Percentiles rank a stretch among this genome's conserved stretches.
Evolutionary conservation across 164 flowering plant species (phyloP).

Genomic region (Magnolia sinica): DNA sequence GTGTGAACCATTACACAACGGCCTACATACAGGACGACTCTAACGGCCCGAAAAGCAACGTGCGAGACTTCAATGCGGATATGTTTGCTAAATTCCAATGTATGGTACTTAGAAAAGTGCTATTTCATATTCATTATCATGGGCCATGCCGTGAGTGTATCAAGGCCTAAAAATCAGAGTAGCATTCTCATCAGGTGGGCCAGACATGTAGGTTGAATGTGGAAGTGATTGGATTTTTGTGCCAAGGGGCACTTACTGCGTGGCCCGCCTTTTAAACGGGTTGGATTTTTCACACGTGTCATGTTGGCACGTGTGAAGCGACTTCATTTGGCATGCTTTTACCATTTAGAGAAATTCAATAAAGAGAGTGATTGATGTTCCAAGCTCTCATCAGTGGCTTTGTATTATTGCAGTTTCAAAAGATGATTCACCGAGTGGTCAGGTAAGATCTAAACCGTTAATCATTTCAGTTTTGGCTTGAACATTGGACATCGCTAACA

Average conservation of each 20-base stretch:
- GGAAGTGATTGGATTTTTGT: constrained; percentile 8
- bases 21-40: constrained; percentile 13
- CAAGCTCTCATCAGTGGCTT: background rate
- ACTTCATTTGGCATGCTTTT: no score
- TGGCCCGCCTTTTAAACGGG: no score
- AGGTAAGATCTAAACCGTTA: constrained; percentile 5
- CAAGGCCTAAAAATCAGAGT: no score
- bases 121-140: constrained; percentile 6
- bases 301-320: no score
- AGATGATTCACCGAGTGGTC: constrained; percentile 8
- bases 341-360: no score
- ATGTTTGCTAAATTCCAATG: constrained; percentile 12
- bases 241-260: no score
- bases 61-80: constrained; percentile 17
- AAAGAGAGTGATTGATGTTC: background rate
- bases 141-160: constrained; percentile 1
- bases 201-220: constrained; percentile 24
- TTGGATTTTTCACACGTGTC: no score
- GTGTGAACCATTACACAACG: constrained; percentile 28
- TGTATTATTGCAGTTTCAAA: constrained; percentile 5
- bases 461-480: background rate
- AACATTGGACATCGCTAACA: background rate
- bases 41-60: background rate
- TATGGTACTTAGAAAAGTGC: background rate
- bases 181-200: constrained; percentile 8